Base-by-base conservation (phyloP, 768 basidiomycete species). In the Auriscalpium orientale region DNA sequence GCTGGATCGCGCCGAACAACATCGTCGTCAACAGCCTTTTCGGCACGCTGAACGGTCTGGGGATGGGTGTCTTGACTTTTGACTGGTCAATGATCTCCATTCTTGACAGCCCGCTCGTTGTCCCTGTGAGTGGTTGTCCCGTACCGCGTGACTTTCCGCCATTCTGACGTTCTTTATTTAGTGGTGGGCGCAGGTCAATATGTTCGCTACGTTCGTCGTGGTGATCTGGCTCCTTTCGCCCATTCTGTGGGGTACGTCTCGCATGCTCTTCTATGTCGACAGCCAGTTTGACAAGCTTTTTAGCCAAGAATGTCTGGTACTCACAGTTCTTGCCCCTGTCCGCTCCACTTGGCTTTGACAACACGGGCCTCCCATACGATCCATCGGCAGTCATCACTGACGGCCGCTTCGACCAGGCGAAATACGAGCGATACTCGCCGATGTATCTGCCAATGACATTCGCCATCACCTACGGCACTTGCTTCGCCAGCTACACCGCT, bases 171-270 rank as follows among this genome's bases (percentile, higher is more conserved):
- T 52, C 45, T 50, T 45, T 63, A 22, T 53, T 60, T 50, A 89
- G 88, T 91, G 89, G 89, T 91, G 89, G 89, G 86, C 89, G 22
- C 79, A 89, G 69, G 73, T 83, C 66, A 91, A 92, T 70, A 82
- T 83, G 2, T 76, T 81, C 53, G 72, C 76, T n/a, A 76, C 81
- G 0, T 84, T 93, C 57, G 64, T 91, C 46, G n/a, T 90, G 53
- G 74, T 80, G 54, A 86, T 85, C 71, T 93, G 90, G 90, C 70
- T 92, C 49, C 64, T 92, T 37, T 75, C 77, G 6, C 91, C 90
- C 2, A 81, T 85, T 63, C 62, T 87, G 57, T 91, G 89, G 66
- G 89, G 83, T 88, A 67, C 65, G 87, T 71, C 16, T 43, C 56
- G 33, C 43, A 28, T 28, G 22, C 22, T 28, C 22, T 28, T 5